Conservation (phyloP, 2,329 filamentous ascomycete genomes). For the Arthrobotrys sinensis region DNA sequence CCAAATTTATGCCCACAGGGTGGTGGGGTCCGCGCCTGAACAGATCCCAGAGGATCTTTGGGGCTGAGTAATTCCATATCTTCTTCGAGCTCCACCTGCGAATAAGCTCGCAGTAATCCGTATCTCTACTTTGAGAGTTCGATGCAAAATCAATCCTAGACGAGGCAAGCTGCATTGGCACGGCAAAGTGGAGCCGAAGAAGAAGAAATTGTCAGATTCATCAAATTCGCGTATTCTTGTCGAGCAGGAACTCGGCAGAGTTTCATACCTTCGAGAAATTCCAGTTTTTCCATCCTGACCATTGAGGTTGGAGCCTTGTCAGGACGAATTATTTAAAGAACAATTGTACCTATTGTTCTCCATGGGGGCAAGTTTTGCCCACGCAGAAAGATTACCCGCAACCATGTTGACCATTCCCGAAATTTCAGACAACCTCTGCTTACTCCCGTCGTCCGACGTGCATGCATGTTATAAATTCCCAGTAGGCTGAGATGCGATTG, state of each 20-base stretch:
- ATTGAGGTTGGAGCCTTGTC: neutral
- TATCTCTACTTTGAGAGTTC: neutral
- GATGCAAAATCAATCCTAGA: neutral
- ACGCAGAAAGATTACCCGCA: constrained; percentile 27
- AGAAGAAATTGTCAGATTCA: constrained; percentile 29
- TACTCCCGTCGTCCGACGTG: constrained; percentile 23
- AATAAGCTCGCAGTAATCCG: constrained; percentile 28
- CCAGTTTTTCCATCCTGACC: neutral
- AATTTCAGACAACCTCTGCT: neutral
- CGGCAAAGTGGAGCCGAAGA: constrained; percentile 28
- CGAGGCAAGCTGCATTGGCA: neutral
- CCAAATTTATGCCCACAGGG: constrained; percentile 48
- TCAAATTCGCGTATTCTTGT: constrained; percentile 49
- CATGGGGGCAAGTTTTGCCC: neutral
- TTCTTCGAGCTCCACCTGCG: constrained; percentile 23
- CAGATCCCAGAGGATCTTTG: constrained; percentile 36
- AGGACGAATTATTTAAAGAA: neutral
- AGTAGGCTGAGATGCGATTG: neutral
- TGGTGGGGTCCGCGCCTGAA: constrained; percentile 17
- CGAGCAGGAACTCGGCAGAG: neutral
- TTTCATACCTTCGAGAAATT: neutral
- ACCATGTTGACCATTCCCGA: neutral
- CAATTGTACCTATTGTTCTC: neutral
- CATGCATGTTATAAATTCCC: constrained; percentile 12
- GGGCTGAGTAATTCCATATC: constrained; percentile 35